Evolutionary conservation across 805 yeast species (phyloP).

Genomic region (Babjeviella inositovora): DNA sequence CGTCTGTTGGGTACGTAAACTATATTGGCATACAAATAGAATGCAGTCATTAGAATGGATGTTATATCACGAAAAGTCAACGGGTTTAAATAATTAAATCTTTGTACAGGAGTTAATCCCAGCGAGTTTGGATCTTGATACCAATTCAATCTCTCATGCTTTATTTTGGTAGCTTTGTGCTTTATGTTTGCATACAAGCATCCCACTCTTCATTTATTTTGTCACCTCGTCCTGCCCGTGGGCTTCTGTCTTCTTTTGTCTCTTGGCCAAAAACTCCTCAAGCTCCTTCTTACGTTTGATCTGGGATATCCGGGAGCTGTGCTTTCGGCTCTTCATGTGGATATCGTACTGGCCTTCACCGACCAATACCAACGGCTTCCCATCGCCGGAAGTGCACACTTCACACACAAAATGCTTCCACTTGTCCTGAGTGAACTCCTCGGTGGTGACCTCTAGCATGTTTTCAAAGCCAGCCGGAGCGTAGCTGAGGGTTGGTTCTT

Average conservation of each 20-base stretch:
- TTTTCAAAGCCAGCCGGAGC: slow-evolving; percentile 20
- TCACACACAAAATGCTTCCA: slow-evolving; percentile 66
- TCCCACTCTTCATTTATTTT: too few species aligned
- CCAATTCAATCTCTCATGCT: too few species aligned
- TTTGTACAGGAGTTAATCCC: too few species aligned
- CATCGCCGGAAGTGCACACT: slow-evolving; percentile 39
- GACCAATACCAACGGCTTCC: slow-evolving; percentile 43
- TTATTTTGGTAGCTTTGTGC: too few species aligned
- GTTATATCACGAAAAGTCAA: too few species aligned
- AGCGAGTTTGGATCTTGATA: too few species aligned
- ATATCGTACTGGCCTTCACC: slow-evolving; percentile 59
- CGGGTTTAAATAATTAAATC: too few species aligned
- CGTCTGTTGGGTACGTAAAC: too few species aligned
- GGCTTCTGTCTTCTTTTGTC: slow-evolving; percentile 5
- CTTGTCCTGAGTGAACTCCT: slow-evolving; percentile 7
- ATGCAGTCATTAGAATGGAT: too few species aligned
- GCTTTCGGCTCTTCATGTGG: slow-evolving; percentile 58
- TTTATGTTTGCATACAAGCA: too few species aligned
- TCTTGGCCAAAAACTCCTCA: slow-evolving; percentile 18
- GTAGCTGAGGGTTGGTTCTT: slow-evolving; percentile 4
- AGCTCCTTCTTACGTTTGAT: slow-evolving; percentile 35
- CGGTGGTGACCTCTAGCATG: slow-evolving; percentile 5
- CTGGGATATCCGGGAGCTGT: slow-evolving; percentile 31
- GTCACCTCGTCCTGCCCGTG: too few species aligned
- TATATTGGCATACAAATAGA: too few species aligned